A percentile compares a stretch with the other conserved stretches of the same genome.
Evolutionary conservation across 495 filamentous ascomycete species (phyloP).

Genomic region (Aspergillus panamensis): DNA sequence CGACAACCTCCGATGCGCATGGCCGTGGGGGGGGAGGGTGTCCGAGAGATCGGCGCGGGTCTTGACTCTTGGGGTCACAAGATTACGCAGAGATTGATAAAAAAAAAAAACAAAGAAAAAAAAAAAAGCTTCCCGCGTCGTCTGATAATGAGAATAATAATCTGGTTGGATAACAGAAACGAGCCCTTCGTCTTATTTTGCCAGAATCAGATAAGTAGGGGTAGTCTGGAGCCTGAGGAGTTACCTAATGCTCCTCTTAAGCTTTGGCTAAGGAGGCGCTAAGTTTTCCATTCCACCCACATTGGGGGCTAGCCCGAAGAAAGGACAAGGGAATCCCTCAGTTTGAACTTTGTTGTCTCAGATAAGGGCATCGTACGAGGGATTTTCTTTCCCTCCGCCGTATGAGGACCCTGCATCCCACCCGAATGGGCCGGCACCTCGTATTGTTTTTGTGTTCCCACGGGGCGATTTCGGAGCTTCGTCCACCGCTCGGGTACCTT

Average conservation of each 20-base stretch:
- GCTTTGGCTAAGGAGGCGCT: slow-evolving; percentile 1
- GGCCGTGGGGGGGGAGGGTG: not conserved
- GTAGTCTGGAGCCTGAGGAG: not conserved
- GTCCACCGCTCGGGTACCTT: no score
- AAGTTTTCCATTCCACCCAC: not conserved
- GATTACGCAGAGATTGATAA: not conserved
- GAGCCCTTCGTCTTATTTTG: not conserved
- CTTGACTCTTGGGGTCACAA: not conserved
- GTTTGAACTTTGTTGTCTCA: not conserved
- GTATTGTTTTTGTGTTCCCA: not conserved
- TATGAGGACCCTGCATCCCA: not conserved
- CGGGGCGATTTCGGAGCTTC: not conserved
- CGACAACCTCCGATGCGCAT: not conserved
- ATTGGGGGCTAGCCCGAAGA: not conserved
- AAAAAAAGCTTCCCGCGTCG: not conserved
- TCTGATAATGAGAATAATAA: not conserved
- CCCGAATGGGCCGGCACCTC: not conserved
- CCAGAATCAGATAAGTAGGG: not conserved
- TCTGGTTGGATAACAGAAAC: not conserved
- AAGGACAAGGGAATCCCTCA: not conserved
- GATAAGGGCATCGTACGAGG: not conserved
- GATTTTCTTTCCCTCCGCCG: not conserved
- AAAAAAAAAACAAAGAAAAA: no score
- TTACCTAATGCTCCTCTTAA: not conserved
- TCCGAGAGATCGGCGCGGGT: not conserved